Percentiles rank a stretch among this genome's conserved stretches.
These are phyloP conservation scores for Avena insularis DNA, from an alignment of 176 grass and related monocot species.

Conservation along the genomic window DNA sequence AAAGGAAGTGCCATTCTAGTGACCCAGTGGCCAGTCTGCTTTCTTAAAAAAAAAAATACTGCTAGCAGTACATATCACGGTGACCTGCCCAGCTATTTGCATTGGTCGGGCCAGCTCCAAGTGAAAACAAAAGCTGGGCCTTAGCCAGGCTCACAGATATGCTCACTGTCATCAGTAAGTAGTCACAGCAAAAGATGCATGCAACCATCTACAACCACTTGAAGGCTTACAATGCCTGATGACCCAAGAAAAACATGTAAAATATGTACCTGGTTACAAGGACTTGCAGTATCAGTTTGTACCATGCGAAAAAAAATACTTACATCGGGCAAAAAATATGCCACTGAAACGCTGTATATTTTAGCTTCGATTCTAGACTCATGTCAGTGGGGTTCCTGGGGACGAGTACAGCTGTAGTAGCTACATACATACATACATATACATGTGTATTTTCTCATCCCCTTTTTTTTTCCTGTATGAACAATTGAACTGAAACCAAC, in stretches of 20 bases:
- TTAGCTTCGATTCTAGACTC: conserved; percentile 12
- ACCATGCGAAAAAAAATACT: not conserved
- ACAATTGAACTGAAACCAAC: not conserved
- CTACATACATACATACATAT: not conserved
- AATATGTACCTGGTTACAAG: conserved; percentile 1
- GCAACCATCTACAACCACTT: too few species aligned
- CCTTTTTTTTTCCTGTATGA: not conserved
- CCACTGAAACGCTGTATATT: not conserved
- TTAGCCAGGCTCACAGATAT: too few species aligned
- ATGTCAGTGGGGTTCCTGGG: not conserved
- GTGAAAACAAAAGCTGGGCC: too few species aligned
- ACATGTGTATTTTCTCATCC: not conserved
- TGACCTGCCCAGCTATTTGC: too few species aligned
- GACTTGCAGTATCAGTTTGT: not conserved
- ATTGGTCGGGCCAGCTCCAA: too few species aligned
- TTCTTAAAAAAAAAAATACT: too few species aligned
- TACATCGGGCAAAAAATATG: conserved; percentile 14
- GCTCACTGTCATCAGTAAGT: too few species aligned
- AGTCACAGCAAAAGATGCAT: too few species aligned
- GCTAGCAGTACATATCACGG: too few species aligned
- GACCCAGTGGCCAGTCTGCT: too few species aligned
- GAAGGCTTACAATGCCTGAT: not conserved
- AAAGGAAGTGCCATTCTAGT: too few species aligned
- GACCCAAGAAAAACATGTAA: not conserved
- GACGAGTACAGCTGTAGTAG: too few species aligned